A percentile compares a stretch with the other conserved stretches of the same genome.
These are phyloP conservation scores for Besnoitia besnoiti DNA, from an alignment of 169 alveolate species.

Conservation along the genomic window DNA sequence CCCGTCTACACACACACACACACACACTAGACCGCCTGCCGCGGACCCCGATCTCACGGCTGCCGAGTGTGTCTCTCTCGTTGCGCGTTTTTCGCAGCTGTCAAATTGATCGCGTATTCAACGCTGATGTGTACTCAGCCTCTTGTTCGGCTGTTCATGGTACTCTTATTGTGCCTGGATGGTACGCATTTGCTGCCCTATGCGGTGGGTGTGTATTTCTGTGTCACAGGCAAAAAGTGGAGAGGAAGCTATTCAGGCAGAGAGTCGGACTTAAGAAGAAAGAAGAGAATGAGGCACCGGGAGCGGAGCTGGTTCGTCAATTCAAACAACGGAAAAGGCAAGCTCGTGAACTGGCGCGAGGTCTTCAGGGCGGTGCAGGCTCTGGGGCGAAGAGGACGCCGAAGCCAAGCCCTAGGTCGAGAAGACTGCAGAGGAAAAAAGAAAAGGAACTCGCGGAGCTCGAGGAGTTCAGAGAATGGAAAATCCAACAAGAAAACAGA, in stretches of 20 bases:
- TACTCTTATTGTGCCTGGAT: too few species aligned
- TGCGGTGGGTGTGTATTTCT: neutral
- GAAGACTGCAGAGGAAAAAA: neutral
- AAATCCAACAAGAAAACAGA: neutral
- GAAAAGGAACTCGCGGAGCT: neutral
- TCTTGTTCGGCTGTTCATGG: too few species aligned
- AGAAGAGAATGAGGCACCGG: constrained; percentile 14
- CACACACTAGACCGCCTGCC: too few species aligned
- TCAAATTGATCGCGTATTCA: too few species aligned
- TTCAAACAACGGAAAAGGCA: neutral
- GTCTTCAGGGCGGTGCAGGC: neutral
- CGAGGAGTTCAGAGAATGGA: constrained; percentile 17
- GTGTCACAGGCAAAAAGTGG: neutral
- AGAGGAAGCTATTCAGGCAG: neutral
- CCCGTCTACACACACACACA: too few species aligned
- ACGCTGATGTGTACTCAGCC: too few species aligned
- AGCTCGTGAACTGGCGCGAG: neutral
- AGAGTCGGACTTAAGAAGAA: neutral
- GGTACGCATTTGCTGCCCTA: too few species aligned
- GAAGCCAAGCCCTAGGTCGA: neutral
- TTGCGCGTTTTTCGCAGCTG: too few species aligned
- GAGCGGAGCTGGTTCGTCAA: neutral
- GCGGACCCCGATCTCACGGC: too few species aligned
- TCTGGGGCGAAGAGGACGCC: neutral
- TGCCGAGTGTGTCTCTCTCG: too few species aligned